phyloP scores from a whole-genome alignment of 2,329 filamentous ascomycete species.

The Westerdykella ornata region DNA sequence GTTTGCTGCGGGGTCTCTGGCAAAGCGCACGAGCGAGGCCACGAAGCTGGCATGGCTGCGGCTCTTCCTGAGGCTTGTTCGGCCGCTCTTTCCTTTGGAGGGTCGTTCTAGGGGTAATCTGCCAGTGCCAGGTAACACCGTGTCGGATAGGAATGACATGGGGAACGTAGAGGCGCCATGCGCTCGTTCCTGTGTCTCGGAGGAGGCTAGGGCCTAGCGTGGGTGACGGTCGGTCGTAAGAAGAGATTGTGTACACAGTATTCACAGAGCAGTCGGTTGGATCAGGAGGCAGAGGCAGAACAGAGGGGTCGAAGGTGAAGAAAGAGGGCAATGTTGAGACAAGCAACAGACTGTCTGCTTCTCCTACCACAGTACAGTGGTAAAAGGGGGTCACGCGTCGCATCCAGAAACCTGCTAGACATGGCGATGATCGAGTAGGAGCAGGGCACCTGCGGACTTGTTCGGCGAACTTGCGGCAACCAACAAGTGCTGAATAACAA shows the following conservation, averaged over 20 bases:
- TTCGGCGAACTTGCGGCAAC: no score
- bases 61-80: slow-evolving; percentile 15
- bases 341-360: no score
- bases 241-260: background rate
- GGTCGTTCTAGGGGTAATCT: slow-evolving; percentile 20
- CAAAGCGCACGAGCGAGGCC: slow-evolving; percentile 32
- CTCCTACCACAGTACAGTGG: no score
- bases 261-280: background rate
- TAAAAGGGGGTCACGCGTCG: no score
- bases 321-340: no score
- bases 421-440: background rate
- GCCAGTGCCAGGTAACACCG: slow-evolving; percentile 28
- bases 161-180: slow-evolving; percentile 28
- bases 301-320: no score
- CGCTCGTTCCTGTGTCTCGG: slow-evolving; percentile 7
- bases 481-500: no score
- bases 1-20: slow-evolving; percentile 29
- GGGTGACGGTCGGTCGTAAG: background rate
- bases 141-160: slow-evolving; percentile 36
- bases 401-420: no score
- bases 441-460: no score
- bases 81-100: slow-evolving; percentile 4
- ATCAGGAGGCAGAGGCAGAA: no score
- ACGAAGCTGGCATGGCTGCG: slow-evolving; percentile 30
- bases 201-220: background rate